phyloP scores from a whole-genome alignment of 2,329 filamentous ascomycete species.

The Ceratocystiopsis sp. region DNA sequence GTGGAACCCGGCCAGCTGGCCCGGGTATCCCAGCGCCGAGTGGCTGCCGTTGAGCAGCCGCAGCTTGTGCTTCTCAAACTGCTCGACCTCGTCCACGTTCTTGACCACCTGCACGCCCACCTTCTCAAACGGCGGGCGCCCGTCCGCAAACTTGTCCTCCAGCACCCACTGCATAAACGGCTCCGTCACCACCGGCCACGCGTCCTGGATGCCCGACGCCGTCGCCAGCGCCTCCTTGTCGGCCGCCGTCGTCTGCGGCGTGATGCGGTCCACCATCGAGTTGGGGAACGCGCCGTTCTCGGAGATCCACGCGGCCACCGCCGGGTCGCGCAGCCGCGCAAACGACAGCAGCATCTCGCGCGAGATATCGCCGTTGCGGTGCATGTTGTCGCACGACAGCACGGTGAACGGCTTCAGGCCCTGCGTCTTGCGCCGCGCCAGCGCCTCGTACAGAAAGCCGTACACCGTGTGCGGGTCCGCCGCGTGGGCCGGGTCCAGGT shows the following conservation, averaged over 20 bases:
- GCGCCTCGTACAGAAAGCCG: slow-evolving; percentile 33
- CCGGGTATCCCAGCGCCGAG: slow-evolving; percentile 33
- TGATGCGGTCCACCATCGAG: slow-evolving; percentile 38
- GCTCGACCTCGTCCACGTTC: slow-evolving; percentile 32
- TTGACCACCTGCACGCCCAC: slow-evolving; percentile 34
- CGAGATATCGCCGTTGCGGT: slow-evolving; percentile 37
- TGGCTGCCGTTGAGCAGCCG: slow-evolving; percentile 35
- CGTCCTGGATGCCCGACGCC: slow-evolving; percentile 28
- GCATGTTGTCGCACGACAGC: slow-evolving; percentile 39
- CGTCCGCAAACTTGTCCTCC: slow-evolving; percentile 33
- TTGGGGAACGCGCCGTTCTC: slow-evolving; percentile 33
- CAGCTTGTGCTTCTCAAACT: slow-evolving; percentile 40
- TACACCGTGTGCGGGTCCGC: slow-evolving; percentile 29
- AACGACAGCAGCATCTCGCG: slow-evolving; percentile 34
- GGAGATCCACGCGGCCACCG: slow-evolving; percentile 30
- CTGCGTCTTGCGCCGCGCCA: slow-evolving; percentile 25
- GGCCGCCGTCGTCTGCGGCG: slow-evolving; percentile 27
- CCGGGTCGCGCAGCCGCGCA: slow-evolving; percentile 27
- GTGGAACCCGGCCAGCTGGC: slow-evolving; percentile 32
- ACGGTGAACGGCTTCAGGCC: slow-evolving; percentile 36
- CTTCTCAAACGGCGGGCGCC: slow-evolving; percentile 33
- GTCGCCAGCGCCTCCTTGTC: slow-evolving; percentile 28
- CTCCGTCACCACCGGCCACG: slow-evolving; percentile 37
- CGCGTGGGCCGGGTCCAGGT: slow-evolving; percentile 29
- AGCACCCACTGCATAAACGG: slow-evolving; percentile 40